These are phyloP conservation scores for Fusarium lyarnte DNA, from an alignment of 2,329 filamentous ascomycete genomes.

Conservation along the genomic window DNA sequence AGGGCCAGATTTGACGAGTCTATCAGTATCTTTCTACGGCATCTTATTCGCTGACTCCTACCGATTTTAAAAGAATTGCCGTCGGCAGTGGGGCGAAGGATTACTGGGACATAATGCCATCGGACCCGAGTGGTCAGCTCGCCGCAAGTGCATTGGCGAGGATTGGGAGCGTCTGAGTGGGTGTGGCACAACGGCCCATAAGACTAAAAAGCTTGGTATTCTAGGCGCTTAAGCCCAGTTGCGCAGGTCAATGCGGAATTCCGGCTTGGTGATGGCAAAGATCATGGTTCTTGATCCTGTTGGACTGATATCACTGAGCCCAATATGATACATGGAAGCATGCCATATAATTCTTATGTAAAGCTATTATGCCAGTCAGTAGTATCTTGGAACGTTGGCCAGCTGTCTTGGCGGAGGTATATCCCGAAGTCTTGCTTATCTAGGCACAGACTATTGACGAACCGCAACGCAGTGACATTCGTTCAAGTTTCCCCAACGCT, in stretches of 20 bases:
- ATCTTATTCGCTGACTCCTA: fast-evolving
- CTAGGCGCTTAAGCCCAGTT: not conserved
- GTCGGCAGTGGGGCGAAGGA: not conserved
- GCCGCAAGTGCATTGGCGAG: not conserved
- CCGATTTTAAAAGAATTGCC: not conserved
- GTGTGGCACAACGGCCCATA: no score
- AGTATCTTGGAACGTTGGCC: no score
- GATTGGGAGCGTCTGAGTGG: fast-evolving
- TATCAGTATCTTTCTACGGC: not conserved
- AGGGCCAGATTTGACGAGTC: no score
- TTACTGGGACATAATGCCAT: not conserved
- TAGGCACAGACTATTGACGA: no score
- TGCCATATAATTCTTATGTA: not conserved
- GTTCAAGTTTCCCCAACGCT: not conserved
- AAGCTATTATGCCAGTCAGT: no score
- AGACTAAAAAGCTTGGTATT: not conserved
- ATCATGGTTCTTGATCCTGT: not conserved
- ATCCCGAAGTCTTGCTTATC: not conserved
- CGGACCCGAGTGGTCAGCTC: not conserved
- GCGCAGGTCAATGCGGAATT: not conserved
- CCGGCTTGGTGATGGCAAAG: not conserved
- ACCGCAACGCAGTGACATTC: not conserved
- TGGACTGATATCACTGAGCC: not conserved
- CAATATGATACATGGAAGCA: no score
- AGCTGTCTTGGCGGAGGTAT: fast-evolving